Percentiles rank a stretch among this genome's conserved stretches.
These are phyloP conservation scores for Lachancea sp. DNA, from an alignment of 805 yeast genomes.

Conservation along the genomic window DNA sequence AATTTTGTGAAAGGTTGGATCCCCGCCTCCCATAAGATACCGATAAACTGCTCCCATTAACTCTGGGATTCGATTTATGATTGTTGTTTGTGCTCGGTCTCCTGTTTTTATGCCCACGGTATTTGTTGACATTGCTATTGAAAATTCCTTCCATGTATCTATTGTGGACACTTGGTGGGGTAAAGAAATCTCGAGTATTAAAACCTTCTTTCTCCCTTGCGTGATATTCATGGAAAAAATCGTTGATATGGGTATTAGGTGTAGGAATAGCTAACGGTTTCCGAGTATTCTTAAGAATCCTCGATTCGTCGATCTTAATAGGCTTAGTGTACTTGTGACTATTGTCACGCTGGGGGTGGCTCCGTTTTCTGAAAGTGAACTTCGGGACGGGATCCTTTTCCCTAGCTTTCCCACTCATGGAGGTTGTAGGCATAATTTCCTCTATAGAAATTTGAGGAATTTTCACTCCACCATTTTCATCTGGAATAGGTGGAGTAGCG, in stretches of 20 bases:
- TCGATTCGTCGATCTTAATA: constrained; percentile 24
- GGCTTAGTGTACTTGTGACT: constrained; percentile 17
- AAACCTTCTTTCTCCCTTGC: constrained; percentile 30
- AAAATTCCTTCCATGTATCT: constrained; percentile 63
- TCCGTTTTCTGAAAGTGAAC: constrained; percentile 26
- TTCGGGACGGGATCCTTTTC: constrained; percentile 26
- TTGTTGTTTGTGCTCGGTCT: constrained; percentile 16
- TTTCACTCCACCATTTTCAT: not conserved
- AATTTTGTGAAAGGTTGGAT: constrained; percentile 20
- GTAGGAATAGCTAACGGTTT: constrained; percentile 64
- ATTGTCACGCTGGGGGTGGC: constrained; percentile 15
- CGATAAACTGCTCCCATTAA: constrained; percentile 6
- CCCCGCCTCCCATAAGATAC: constrained; percentile 9
- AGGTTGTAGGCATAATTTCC: constrained; percentile 10
- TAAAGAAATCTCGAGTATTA: constrained; percentile 66
- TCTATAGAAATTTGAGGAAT: constrained; percentile 9
- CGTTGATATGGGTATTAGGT: constrained; percentile 40
- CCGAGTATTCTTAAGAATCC: constrained; percentile 35
- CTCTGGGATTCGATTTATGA: constrained; percentile 10
- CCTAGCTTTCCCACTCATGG: constrained; percentile 4
- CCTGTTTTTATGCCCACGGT: constrained; percentile 17
- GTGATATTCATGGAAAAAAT: constrained; percentile 35
- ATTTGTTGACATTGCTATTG: constrained; percentile 34
- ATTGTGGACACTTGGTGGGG: constrained; percentile 68
- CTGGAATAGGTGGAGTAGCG: constrained; percentile 6